Evolutionary conservation across 345 rosid species (phyloP).

Genomic region (Citrus sp.): DNA sequence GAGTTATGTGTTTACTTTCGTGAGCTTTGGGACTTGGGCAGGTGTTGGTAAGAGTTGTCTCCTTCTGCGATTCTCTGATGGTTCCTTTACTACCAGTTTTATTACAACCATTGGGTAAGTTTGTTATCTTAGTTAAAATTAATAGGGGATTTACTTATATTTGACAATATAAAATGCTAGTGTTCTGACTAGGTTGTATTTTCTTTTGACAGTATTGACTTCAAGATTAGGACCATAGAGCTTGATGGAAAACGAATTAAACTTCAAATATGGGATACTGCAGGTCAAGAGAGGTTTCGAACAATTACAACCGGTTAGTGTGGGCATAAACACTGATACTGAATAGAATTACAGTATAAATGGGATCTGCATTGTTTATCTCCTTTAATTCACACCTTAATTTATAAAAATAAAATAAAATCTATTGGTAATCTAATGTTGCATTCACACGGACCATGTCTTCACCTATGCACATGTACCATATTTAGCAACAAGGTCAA

Average conservation of each 20-base stretch:
- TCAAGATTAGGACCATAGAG: conserved; percentile 95
- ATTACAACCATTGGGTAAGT: conserved; percentile 94
- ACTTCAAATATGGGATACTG: conserved; percentile 95
- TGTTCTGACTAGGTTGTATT: conserved; percentile 13
- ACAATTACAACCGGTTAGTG: conserved; percentile 90
- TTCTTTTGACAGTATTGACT: conserved; percentile 63
- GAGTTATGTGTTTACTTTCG: neutral
- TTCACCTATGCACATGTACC: neutral
- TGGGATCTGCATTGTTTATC: neutral
- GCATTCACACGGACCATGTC: neutral
- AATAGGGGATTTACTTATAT: neutral
- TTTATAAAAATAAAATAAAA: neutral
- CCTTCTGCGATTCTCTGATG: conserved; percentile 89
- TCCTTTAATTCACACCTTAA: neutral
- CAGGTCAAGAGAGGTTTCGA: conserved; percentile 84
- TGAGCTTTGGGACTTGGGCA: conserved; percentile 18
- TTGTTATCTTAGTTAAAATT: neutral
- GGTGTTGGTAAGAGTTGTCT: conserved; percentile 98
- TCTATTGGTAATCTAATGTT: neutral
- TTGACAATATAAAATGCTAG: neutral
- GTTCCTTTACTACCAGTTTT: conserved; percentile 95
- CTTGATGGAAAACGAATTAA: conserved; percentile 94
- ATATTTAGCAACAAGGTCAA: neutral
- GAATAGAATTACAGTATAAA: neutral
- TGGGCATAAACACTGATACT: neutral